Conservation (phyloP, 2,329 filamentous ascomycete genomes). For the Colletotrichum coccodes region DNA sequence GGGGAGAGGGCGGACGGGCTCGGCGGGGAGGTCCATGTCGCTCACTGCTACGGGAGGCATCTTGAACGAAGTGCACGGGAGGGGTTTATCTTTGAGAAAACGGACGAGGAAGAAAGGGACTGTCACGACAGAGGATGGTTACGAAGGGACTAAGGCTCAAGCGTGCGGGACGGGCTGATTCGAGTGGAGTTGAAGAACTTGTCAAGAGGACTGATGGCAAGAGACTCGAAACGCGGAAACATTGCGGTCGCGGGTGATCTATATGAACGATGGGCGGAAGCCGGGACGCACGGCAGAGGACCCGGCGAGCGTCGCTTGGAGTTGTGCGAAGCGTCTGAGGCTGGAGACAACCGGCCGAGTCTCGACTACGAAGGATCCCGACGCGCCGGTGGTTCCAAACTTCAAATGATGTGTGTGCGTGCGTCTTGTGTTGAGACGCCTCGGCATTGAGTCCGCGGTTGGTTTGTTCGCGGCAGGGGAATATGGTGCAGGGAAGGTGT, state of each 20-base stretch:
- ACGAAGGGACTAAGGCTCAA: background rate
- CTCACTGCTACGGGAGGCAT: slow-evolving; percentile 39
- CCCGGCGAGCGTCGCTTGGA: slow-evolving; percentile 20
- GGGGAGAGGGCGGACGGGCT: slow-evolving; percentile 37
- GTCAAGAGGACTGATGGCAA: background rate
- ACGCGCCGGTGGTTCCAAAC: background rate
- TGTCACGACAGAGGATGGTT: background rate
- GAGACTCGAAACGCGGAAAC: background rate
- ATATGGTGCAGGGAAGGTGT: slow-evolving; percentile 10
- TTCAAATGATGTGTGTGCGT: background rate
- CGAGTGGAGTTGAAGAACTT: background rate
- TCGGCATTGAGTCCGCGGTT: slow-evolving; percentile 21
- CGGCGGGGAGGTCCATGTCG: slow-evolving; percentile 41
- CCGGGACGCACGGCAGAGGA: slow-evolving; percentile 6
- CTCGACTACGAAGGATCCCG: background rate
- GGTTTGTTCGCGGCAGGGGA: background rate
- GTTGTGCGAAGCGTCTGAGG: slow-evolving; percentile 12
- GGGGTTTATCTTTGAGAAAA: slow-evolving; percentile 7
- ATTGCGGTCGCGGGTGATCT: slow-evolving; percentile 13
- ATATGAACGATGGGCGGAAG: slow-evolving; percentile 6
- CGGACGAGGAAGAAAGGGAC: background rate
- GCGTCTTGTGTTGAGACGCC: slow-evolving; percentile 8
- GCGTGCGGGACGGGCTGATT: background rate
- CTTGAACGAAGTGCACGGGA: background rate
- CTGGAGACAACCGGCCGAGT: background rate